Evolutionary conservation across 2,329 filamentous ascomycete genomes (phyloP), one percentile per base, ranked within the genome.

Genomic region (Ambrosiella cleistominuta): DNA sequence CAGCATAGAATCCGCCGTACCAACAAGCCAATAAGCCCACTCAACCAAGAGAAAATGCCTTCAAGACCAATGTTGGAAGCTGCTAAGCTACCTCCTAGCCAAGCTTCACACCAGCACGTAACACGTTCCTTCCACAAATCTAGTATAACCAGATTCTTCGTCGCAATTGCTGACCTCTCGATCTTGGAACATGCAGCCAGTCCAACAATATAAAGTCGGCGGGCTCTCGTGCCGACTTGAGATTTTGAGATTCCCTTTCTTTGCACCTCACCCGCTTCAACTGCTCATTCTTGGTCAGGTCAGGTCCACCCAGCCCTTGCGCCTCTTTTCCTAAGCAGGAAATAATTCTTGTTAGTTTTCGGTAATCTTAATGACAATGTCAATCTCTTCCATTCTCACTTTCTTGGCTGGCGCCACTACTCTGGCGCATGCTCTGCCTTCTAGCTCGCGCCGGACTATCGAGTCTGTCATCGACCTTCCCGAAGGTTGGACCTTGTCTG

Each of bases 391-490:
- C 2, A 17, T 62, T 40, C 51, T 62, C 13, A 49, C 56, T 7
- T 56, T 61, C 15, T 51, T 62, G 42, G 47, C 47, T 3, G 57
- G 61, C 12, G 44, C 54, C 3, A 56, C 44, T 7, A 36, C 57
- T 11, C 37, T 58, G 2, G 52, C 45, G 19, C 38, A 49, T 47
- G 58, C 55, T 13, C 39, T 61, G 13, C 58, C 60, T 50, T 51
- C 42, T n/a, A 11, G 44, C n/a, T n/a, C 42, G 8, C 56, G 59
- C 36, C 55, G 45, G 4, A 60, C 55, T 11, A 45, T 62, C 12
- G 62, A 62, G 51, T 35, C 56, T 15, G 60, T 60, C 19, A 1
- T 17, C 39, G 57, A 61, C 49, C 44, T 62, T 11, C 60, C 62
- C 4, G 40, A 27, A 6, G 62, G 62, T 36, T 62, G 62, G 62